Evolutionary conservation across 2,329 filamentous ascomycete genomes (phyloP), one percentile per base, ranked within the genome.

Genomic region (Colletotrichum sp.): DNA sequence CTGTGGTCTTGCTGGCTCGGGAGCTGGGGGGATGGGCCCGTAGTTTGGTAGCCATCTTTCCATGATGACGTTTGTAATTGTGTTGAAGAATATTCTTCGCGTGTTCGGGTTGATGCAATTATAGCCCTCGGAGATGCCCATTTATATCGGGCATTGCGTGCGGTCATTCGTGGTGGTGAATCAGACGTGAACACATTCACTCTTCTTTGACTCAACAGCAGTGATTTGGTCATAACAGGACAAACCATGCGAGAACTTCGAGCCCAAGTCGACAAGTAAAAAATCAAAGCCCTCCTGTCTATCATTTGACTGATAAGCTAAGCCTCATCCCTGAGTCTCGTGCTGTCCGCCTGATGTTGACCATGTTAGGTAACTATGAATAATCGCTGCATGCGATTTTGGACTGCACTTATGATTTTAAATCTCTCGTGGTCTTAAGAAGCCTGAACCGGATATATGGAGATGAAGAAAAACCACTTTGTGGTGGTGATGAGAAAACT

Each of bases 351-450:
- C 38, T 48, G 8, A 12, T 48, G 9, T 48, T 48, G 38, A 48
- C 18, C 9, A 48, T 48, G 1, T 10, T n/a, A 1, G 38, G 38
- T n/a, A 48, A 48, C 18, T 43, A 2, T 5, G 5, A 43, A 2
- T 2, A 48, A 48, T 12, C 18, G 18, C 38, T 3, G 0, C 18
- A 6, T n/a, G n/a, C 16, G 0, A 2, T 43, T 43, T 0, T 43
- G 38, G 38, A 3, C 0, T n/a, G 12, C 38, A 0, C 18, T n/a
- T 48, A n/a, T n/a, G 38, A n/a, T 4, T n/a, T n/a, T 5, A 48
- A 38, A n/a, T 2, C 9, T n/a, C 0, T n/a, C 9, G 38, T 48
- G 0, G 5, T n/a, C 18, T 48, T n/a, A 12, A 1, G 5, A 7
- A n/a, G 0, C 9, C 0, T 48, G 1, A 2, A n/a, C 18, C 38